phyloP scores from a whole-genome alignment of 1,139 yeast genomes.

The Geotrichum aggregatum region DNA sequence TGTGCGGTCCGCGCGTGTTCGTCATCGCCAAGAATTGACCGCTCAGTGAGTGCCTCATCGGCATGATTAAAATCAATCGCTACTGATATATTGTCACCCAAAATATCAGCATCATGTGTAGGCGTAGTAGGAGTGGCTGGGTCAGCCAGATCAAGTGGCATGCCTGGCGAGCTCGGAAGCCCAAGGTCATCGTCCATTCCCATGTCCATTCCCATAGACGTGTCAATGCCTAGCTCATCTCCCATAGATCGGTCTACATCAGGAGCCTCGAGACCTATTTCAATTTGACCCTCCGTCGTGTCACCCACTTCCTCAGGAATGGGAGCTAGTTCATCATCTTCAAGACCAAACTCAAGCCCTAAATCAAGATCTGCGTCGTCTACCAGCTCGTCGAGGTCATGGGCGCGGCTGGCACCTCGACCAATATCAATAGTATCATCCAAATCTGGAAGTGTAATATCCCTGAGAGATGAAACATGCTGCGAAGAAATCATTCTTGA shows the following conservation, averaged over 20 bases:
- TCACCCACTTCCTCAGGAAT: conserved; percentile 14
- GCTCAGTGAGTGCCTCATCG: conserved; percentile 8
- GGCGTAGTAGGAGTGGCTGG: conserved; percentile 17
- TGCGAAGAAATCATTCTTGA: conserved; percentile 15
- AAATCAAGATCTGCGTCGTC: conserved; percentile 20
- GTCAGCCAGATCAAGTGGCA: conserved; percentile 15
- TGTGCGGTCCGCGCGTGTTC: conserved; percentile 18
- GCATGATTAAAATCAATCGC: conserved; percentile 10
- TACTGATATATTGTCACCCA: conserved; percentile 20
- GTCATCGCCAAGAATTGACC: conserved; percentile 14
- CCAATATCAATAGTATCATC: conserved; percentile 49
- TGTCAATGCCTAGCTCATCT: conserved; percentile 19
- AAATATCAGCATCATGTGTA: conserved; percentile 19
- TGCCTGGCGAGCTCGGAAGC: conserved; percentile 13
- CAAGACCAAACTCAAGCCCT: conserved; percentile 20
- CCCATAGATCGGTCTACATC: conserved; percentile 15
- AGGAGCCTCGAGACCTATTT: conserved; percentile 14
- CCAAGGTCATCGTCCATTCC: conserved; percentile 21
- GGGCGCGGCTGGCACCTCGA: conserved; percentile 38
- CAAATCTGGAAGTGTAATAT: conserved; percentile 29
- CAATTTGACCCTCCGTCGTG: conserved; percentile 8
- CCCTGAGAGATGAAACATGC: conserved; percentile 23
- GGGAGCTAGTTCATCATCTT: conserved; percentile 9
- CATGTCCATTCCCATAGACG: conserved; percentile 10
- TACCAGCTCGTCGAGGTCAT: conserved; percentile 24